Evolutionary conservation across 257 asterid species (phyloP).

Genomic region (Capsicum pubescens): DNA sequence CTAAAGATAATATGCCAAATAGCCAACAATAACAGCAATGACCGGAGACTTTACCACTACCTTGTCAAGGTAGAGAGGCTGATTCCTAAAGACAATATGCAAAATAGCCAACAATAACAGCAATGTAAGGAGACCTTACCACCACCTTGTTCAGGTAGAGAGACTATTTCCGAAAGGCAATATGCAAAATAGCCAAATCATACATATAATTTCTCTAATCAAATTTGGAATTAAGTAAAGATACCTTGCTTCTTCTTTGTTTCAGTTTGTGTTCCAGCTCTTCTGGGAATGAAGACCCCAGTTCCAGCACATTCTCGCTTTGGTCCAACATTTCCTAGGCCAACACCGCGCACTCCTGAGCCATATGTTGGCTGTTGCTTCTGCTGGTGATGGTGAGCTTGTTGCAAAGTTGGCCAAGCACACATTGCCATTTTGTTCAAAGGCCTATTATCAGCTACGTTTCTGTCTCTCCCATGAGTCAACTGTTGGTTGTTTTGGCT

Average conservation of each 20-base stretch:
- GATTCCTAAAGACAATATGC: background rate
- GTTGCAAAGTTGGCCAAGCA: conserved; percentile 66
- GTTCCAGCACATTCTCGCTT: conserved; percentile 75
- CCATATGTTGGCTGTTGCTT: conserved; percentile 13
- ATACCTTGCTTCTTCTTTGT: conserved; percentile 57
- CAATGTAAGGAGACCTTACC: too few relatives aligned
- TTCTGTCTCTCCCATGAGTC: conserved; percentile 37
- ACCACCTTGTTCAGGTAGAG: too few relatives aligned
- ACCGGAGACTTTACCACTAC: too few relatives aligned
- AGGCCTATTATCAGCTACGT: conserved; percentile 31
- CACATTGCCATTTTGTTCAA: conserved; percentile 33
- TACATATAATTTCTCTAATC: background rate
- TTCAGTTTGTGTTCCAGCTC: conserved; percentile 45
- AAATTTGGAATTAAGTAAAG: background rate
- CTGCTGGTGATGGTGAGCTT: conserved; percentile 37
- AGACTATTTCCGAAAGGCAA: background rate
- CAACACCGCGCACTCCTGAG: conserved; percentile 52
- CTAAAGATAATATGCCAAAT: background rate
- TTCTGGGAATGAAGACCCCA: conserved; percentile 79
- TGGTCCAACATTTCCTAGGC: conserved; percentile 44
- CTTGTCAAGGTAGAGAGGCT: too few relatives aligned
- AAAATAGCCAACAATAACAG: background rate
- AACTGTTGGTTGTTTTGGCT: conserved; percentile 35
- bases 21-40: too few relatives aligned
- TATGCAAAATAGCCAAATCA: background rate